Evolutionary conservation across 2,329 filamentous ascomycete genomes (phyloP), one percentile per base, ranked within the genome.

Genomic region (Bipolaris cookei): DNA sequence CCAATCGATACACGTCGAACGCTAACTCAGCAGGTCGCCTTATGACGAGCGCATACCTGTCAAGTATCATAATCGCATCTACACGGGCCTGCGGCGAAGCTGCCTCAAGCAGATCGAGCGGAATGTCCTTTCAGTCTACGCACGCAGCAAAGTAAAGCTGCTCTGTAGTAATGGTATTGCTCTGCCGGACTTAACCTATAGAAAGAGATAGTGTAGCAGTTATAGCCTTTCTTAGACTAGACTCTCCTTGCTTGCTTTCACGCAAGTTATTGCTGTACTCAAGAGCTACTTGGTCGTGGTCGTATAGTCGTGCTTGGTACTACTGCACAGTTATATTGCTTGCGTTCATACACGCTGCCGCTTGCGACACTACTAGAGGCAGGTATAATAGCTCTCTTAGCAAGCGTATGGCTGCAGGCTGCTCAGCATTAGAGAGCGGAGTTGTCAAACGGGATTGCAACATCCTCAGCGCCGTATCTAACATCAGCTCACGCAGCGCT

Each of bases 121-220:
- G 54, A 18, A 68, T 63, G 42, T 64, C 61, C 48, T 66, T 68
- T 55, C 35, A 54, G 30, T 64, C 54, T 28, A 83, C 75, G 20
- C 66, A 77, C 1, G 76, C 76, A n/a, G 79, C 71, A 44, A 80
- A 77, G 0, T 66, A 72, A 0, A 83, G 66, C 32, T 79, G 54
- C 0, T 74, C 52, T 35, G 73, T 75, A 2, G 79, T 79, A 3
- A 62, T 35, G 0, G 46, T 3, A 39, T 78, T 61, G 1, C 76
- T 38, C n/a, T 34, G 13, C 10, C 39, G 6, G 41, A 43, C 41
- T 43, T 43, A 14, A 28, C 21, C 21, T 43, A 43, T 43, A 28
- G 41, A 43, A 16, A 43, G 41, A 43, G 41, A 43, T 43, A 43
- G 41, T 28, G 6, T 43, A 43, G 41, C 21, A 43, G 41, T 23